phyloP scores from a whole-genome alignment of 2,329 filamentous ascomycete genomes.

The Niveomyces coronatus region DNA sequence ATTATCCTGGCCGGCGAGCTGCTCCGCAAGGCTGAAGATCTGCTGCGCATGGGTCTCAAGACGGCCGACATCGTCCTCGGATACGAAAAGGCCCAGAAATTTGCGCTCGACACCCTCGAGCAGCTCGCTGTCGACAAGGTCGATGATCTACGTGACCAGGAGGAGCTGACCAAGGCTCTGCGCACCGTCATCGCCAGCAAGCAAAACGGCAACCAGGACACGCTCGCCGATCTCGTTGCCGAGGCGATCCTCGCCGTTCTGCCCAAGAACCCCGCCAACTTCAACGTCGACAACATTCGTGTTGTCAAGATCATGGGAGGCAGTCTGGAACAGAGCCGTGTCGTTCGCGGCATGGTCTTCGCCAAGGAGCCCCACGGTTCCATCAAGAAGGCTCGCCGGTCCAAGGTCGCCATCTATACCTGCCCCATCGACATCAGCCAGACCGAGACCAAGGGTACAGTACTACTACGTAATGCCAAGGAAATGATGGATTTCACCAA shows the following conservation, averaged over 20 bases:
- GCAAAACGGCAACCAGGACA: conserved; percentile 87
- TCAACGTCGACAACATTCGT: conserved; percentile 98
- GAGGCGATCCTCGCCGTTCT: conserved; percentile 79
- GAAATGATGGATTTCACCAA: conserved; percentile 99
- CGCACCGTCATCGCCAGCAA: conserved; percentile 94
- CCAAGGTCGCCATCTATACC: conserved; percentile 94
- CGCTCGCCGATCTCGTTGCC: conserved; percentile 76
- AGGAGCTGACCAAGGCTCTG: conserved; percentile 88
- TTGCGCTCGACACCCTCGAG: conserved; percentile 76
- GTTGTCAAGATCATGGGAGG: conserved; percentile 99
- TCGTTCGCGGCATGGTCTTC: conserved; percentile 98
- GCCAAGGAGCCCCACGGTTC: conserved; percentile 86
- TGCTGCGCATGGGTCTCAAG: conserved; percentile 94
- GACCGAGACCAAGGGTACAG: conserved; percentile 98
- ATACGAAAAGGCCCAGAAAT: conserved; percentile 89
- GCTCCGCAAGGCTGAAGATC: conserved; percentile 91
- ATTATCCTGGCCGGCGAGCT: conserved; percentile 93
- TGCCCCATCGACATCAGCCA: conserved; percentile 92
- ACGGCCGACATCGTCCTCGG: conserved; percentile 94
- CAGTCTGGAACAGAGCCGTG: conserved; percentile 83
- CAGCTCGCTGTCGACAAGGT: conserved; percentile 88
- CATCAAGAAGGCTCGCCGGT: conserved; percentile 82
- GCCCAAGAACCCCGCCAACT: conserved; percentile 89
- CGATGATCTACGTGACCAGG: conserved; percentile 66
- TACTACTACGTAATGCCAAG: conserved; percentile 91